These are phyloP conservation scores for Noccaea caerulescens DNA, from an alignment of 345 rosid genomes.

Conservation along the genomic window DNA sequence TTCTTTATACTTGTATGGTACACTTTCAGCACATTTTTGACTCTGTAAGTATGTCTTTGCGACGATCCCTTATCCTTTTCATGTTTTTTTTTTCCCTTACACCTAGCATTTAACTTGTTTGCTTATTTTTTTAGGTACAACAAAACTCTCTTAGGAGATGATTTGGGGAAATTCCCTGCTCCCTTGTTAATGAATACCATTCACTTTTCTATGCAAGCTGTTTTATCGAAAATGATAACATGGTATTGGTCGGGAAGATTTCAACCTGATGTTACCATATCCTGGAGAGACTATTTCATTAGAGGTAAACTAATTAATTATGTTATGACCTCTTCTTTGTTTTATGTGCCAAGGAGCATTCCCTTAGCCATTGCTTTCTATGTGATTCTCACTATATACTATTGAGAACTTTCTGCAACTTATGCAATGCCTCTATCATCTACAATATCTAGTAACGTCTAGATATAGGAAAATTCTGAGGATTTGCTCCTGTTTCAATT, in stretches of 20 bases:
- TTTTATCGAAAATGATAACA: slow-evolving; percentile 70
- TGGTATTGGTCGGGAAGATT: slow-evolving; percentile 88
- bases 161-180: slow-evolving; percentile 96
- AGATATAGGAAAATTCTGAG: slow-evolving; percentile 16
- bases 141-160: slow-evolving; percentile 93
- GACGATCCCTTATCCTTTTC: background rate
- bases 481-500: slow-evolving; percentile 22
- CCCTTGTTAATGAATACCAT: slow-evolving; percentile 94
- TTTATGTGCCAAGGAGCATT: slow-evolving; percentile 2
- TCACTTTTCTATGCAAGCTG: slow-evolving; percentile 94
- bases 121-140: slow-evolving; percentile 64
- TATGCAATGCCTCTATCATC: slow-evolving; percentile 9
- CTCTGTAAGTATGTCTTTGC: slow-evolving; percentile 72
- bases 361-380: slow-evolving; percentile 11
- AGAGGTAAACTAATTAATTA: slow-evolving; percentile 58
- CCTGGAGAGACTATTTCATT: slow-evolving; percentile 81
- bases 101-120: slow-evolving; percentile 14
- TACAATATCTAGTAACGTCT: slow-evolving; percentile 1
- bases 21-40: slow-evolving; percentile 98
- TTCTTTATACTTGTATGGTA: slow-evolving; percentile 98
- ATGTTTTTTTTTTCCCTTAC: background rate
- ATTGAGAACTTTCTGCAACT: slow-evolving; percentile 17
- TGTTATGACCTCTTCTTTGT: slow-evolving; percentile 8
- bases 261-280: slow-evolving; percentile 64
- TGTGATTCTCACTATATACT: slow-evolving; percentile 4